Conservation (phyloP, 805 yeast genomes). For the Clavispora vitiphila region DNA sequence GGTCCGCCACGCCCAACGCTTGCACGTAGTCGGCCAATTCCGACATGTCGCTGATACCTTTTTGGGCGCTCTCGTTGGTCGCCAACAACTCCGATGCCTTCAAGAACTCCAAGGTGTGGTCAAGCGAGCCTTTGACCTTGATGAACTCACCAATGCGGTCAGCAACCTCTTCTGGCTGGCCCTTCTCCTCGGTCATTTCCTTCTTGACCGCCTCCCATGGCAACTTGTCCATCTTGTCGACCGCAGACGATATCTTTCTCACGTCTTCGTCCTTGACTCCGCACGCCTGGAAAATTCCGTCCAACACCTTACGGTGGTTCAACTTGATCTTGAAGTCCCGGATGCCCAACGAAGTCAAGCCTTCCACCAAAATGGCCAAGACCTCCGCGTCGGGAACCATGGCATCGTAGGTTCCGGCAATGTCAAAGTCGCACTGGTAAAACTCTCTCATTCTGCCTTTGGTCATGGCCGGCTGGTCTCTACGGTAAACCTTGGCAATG, state of each 20-base stretch:
- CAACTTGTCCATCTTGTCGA: slow-evolving; percentile 89
- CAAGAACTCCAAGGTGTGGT: slow-evolving; percentile 54
- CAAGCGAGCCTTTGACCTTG: slow-evolving; percentile 67
- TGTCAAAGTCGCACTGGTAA: slow-evolving; percentile 97
- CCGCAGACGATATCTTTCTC: slow-evolving; percentile 89
- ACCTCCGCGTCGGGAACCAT: slow-evolving; percentile 98
- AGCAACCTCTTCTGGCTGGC: slow-evolving; percentile 87
- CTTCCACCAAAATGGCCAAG: slow-evolving; percentile 76
- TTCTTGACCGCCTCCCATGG: slow-evolving; percentile 94
- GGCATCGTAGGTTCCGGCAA: slow-evolving; percentile 87
- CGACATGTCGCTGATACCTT: slow-evolving; percentile 79
- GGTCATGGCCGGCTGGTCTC: slow-evolving; percentile 99
- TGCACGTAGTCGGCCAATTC: slow-evolving; percentile 71
- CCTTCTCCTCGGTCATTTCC: slow-evolving; percentile 90
- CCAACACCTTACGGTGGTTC: slow-evolving; percentile 93
- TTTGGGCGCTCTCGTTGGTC: slow-evolving; percentile 65
- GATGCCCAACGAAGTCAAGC: slow-evolving; percentile 78
- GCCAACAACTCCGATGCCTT: slow-evolving; percentile 52
- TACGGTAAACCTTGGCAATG: slow-evolving; percentile 96
- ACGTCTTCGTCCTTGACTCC: slow-evolving; percentile 95
- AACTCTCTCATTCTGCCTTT: slow-evolving; percentile 99
- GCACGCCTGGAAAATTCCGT: slow-evolving; percentile 91
- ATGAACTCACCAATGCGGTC: slow-evolving; percentile 91
- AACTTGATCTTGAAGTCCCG: slow-evolving; percentile 85
- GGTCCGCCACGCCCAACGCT: slow-evolving; percentile 68